Base-by-base conservation (phyloP, 108 stramenopile species). In the Discostella pseudostelligera region DNA sequence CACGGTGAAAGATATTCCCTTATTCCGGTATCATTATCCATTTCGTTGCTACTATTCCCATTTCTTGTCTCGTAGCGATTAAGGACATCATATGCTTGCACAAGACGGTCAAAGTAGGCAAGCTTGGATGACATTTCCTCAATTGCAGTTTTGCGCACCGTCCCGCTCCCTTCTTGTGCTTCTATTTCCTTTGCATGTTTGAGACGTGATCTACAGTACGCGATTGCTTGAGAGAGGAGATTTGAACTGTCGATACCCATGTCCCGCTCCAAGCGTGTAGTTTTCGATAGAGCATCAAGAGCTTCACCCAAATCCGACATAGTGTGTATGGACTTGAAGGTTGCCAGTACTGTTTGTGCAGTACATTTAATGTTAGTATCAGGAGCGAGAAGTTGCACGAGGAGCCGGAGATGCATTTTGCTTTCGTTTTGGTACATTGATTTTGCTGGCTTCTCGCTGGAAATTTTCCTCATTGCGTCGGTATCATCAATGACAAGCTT, bases 371-470 rank as follows among this genome's bases (percentile, higher is more conserved):
- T 75, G 50, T 79, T 85, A 8, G 83, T 84, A 25, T 88, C 79
- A 19, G 84, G 70, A 19, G 80, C 65, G 24, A 93, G 73, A 28
- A 89, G 69, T 58, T 93, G 92, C 61, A 84, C 66, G 49, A 93
- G 70, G 6, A 81, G 79, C 35, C 84, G 83, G 25, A 93, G 82
- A 8, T 82, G 73, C 26, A 81, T 68, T 22, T 84, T 78, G 56
- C 74, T 83, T 44, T 82, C 74, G 32, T 60, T 35, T 50, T 58
- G 68, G 6, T 55, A 32, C 42, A n/a, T 14, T 19, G 61, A 29
- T 56, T 77, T 49, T 12, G 13, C 39, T 45, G 32, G 22, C 28
- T 19, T 55, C 17, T 60, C 37, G 28, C 44, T 43, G 35, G 75
- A 44, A 1, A 21, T 28, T 17, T 56, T 46, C 2, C 16, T 1